These are phyloP conservation scores for Gillenia trifoliata DNA, from an alignment of 306 rosid species.

Conservation along the genomic window DNA sequence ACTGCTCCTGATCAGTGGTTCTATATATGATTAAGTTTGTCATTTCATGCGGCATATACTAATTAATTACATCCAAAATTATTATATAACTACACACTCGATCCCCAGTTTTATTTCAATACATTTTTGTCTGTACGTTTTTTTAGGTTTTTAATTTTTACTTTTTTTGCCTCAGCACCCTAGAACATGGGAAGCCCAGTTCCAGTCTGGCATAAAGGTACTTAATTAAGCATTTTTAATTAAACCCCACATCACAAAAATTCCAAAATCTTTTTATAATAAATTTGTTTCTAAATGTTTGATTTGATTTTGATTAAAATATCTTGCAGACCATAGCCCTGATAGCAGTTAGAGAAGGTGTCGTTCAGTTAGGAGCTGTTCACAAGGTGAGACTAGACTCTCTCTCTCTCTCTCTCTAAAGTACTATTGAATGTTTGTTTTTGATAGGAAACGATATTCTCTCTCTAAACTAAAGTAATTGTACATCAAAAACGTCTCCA, in stretches of 20 bases:
- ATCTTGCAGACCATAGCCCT: conserved; percentile 84
- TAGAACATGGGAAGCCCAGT: conserved; percentile 99
- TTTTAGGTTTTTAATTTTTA: conserved; percentile 3
- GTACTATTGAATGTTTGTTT: not conserved
- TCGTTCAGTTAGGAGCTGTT: conserved; percentile 85
- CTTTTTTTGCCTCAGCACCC: conserved; percentile 65
- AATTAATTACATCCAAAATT: not conserved
- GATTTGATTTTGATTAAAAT: conserved; percentile 9
- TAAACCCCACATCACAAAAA: not conserved
- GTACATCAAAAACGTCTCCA: not conserved
- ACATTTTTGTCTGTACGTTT: not conserved
- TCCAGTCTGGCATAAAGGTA: conserved; percentile 97
- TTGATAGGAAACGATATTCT: not conserved
- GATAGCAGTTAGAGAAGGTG: conserved; percentile 96
- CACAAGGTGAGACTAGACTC: conserved; percentile 48
- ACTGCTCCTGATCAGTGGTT: not conserved
- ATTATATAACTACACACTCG: not conserved
- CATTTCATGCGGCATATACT: not conserved
- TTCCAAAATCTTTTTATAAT: not conserved
- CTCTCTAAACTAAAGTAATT: not conserved
- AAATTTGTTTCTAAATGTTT: not conserved
- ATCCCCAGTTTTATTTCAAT: conserved; percentile 6
- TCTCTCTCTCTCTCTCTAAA: not conserved
- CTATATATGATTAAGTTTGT: not conserved
- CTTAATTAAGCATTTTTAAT: not conserved